Percentiles rank a stretch among this genome's conserved stretches.
phyloP scores from a whole-genome alignment of 2,329 filamentous ascomycete genomes.

The Xylaria sp. region DNA sequence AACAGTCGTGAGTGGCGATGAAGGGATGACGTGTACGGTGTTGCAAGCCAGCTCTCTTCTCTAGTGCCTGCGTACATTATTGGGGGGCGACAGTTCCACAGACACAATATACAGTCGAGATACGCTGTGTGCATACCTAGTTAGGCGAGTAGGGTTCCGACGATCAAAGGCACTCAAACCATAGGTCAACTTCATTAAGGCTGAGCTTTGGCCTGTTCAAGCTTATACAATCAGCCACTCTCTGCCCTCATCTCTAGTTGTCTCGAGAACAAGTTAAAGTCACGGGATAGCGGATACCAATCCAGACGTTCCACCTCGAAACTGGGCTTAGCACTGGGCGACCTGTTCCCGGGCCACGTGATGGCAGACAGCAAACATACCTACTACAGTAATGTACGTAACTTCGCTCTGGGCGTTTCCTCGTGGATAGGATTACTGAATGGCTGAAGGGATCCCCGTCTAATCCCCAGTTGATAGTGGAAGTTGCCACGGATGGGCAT shows the following conservation, averaged over 20 bases:
- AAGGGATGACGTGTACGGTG: slow-evolving; percentile 23
- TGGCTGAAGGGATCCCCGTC: neutral
- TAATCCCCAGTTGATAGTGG: neutral
- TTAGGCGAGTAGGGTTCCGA: slow-evolving; percentile 1
- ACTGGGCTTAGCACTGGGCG: neutral
- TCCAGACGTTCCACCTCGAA: slow-evolving; percentile 3
- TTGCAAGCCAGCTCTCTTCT: slow-evolving; percentile 12
- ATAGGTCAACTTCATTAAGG: slow-evolving; percentile 12
- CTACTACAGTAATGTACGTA: neutral
- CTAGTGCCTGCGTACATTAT: neutral
- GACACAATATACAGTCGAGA: neutral
- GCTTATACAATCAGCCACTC: slow-evolving; percentile 1
- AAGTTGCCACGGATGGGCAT: neutral
- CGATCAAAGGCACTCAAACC: neutral
- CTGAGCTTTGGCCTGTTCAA: slow-evolving; percentile 1
- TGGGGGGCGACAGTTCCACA: slow-evolving; percentile 14
- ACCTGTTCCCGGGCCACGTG: slow-evolving; percentile 8
- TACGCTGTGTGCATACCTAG: slow-evolving; percentile 8
- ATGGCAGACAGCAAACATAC: neutral
- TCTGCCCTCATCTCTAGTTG: neutral
- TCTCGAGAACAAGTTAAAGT: slow-evolving; percentile 6
- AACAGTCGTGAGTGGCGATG: slow-evolving; percentile 6
- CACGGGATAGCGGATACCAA: slow-evolving; percentile 8
- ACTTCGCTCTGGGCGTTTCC: neutral
- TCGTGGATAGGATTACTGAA: neutral